Percentiles rank a stretch among this genome's conserved stretches.
Evolutionary conservation across 2,329 filamentous ascomycete species (phyloP).

Genomic region (Xylariaceae sp.): DNA sequence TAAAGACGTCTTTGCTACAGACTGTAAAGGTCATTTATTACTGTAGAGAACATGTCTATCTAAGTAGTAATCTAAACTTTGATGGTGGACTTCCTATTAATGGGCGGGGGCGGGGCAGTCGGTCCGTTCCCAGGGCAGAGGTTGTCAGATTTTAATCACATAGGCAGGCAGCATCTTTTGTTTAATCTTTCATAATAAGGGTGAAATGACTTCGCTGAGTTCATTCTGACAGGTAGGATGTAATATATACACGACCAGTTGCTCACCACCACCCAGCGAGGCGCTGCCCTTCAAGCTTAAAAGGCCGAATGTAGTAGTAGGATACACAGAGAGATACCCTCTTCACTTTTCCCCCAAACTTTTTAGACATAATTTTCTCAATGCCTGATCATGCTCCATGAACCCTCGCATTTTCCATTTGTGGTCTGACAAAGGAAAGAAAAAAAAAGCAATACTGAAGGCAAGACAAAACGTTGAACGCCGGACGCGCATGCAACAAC

Average conservation of each 20-base stretch:
- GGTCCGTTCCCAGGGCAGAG: no score
- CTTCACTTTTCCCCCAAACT: slow-evolving; percentile 5
- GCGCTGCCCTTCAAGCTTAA: neutral
- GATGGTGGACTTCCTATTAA: no score
- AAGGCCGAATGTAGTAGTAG: slow-evolving; percentile 4
- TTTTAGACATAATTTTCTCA: slow-evolving; percentile 11
- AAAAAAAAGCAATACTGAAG: neutral
- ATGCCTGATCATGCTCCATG: slow-evolving; percentile 8
- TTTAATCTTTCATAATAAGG: no score
- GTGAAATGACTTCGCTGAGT: neutral
- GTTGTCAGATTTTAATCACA: no score
- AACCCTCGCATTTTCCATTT: neutral
- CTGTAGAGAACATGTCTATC: no score
- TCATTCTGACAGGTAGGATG: neutral
- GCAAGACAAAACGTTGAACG: slow-evolving; percentile 15
- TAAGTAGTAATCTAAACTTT: no score
- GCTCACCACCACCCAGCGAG: neutral
- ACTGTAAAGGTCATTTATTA: no score
- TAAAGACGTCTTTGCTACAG: no score
- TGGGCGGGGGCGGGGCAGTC: no score
- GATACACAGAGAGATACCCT: slow-evolving; percentile 6
- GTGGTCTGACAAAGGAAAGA: neutral
- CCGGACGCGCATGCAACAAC: slow-evolving; percentile 13
- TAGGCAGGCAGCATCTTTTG: no score
- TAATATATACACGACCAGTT: slow-evolving; percentile 10